Evolutionary conservation across 179 eudicot genomes (phyloP).

Genomic region (Carnegiea gigantea): DNA sequence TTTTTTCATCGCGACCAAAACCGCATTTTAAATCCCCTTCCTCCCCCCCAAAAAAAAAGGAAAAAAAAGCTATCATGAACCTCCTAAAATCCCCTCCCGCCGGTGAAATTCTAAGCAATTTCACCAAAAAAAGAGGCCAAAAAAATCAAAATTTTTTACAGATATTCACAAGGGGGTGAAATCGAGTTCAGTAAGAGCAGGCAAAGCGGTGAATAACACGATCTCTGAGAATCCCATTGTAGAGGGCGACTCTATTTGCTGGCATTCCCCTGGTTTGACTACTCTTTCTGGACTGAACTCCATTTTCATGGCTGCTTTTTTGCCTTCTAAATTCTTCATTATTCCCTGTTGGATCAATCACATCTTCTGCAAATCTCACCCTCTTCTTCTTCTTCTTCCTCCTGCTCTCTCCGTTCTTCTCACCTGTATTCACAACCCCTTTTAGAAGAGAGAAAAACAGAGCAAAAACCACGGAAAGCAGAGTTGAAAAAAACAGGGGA

Average conservation of each 20-base stretch:
- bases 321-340: slow-evolving; percentile 58
- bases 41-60: background rate
- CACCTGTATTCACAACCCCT: slow-evolving; percentile 24
- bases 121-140: background rate
- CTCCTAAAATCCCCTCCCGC: background rate
- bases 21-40: too few species aligned
- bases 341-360: slow-evolving; percentile 68
- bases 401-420: slow-evolving; percentile 46
- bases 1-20: too few species aligned
- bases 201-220: slow-evolving; percentile 50
- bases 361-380: slow-evolving; percentile 86
- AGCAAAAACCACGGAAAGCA: background rate
- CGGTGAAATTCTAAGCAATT: background rate
- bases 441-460: background rate
- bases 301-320: slow-evolving; percentile 14
- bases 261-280: slow-evolving; percentile 42
- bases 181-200: slow-evolving; percentile 32
- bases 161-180: background rate
- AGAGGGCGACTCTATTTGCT: slow-evolving; percentile 60
- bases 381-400: slow-evolving; percentile 72
- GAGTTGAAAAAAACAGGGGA: background rate
- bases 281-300: slow-evolving; percentile 2
- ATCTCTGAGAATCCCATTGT: slow-evolving; percentile 68
- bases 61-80: background rate
- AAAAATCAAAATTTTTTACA: slow-evolving; percentile 19